Evolutionary conservation across 139 green algal genomes (phyloP), one percentile per base, ranked within the genome.

Genomic region (Chlamydomonas sphaeroides): DNA sequence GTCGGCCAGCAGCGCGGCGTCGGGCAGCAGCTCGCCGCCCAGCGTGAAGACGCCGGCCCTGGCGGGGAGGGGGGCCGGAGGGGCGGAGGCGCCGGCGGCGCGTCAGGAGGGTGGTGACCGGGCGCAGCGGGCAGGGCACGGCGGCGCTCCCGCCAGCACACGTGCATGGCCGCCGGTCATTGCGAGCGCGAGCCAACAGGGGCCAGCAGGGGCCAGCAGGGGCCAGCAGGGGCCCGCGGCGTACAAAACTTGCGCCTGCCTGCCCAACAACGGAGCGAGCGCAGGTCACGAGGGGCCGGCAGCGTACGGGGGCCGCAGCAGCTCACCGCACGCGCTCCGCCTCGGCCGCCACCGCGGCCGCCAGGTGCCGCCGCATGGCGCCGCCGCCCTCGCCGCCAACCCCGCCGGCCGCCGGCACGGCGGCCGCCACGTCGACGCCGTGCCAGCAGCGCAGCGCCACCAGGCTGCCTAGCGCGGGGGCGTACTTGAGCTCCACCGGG

Each of bases 401-500:
- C 28, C 36, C n/a, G n/a, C 14, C 59, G 35, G 59, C 48, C n/a
- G 15, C 61, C 23, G 77, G 33, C 62, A 83, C 79, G 25, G 80
- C 65, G 21, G 84, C 28, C n/a, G 73, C 23, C 1, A 87, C 3
- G 49, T 91, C 80, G n/a, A 91, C 56, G 1, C 63, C 28, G 36
- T 89, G 80, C 41, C 75, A 69, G 68, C 73, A 85, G n/a, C 74
- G 65, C 51, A 84, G 33, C 30, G 49, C 38, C 59, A 87, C 68
- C 59, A 80, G 42, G 74, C 33, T 48, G 17, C 39, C 41, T 1
- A 70, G 61, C 6, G 39, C 32, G 59, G 88, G 53, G 26, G 62
- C 79, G 51, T 84, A 88, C 57, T 84, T 84, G 30, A 92, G 79
- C 57, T 92, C 88, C 28, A 48, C 66, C 0, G 78, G 72, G 45